These are phyloP conservation scores for Dimocarpus longan DNA, from an alignment of 345 rosid species.

Conservation along the genomic window DNA sequence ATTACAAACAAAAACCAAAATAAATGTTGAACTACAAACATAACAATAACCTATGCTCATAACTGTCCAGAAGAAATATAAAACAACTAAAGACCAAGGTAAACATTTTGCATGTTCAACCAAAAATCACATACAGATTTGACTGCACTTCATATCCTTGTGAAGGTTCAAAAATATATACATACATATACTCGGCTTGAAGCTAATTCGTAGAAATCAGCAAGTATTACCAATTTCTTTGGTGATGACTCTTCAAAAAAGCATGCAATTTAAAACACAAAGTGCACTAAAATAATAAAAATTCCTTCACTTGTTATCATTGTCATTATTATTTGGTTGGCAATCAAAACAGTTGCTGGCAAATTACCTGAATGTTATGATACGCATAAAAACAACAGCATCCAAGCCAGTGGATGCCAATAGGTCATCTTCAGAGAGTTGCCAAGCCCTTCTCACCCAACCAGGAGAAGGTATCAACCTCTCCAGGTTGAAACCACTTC, in stretches of 20 bases:
- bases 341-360: not conserved
- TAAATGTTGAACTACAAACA: slow-evolving; percentile 4
- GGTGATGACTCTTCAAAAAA: not conserved
- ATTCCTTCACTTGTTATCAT: not conserved
- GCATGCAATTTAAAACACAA: not conserved
- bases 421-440: slow-evolving; percentile 65
- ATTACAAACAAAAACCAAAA: slow-evolving; percentile 3
- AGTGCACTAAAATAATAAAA: not conserved
- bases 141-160: not conserved
- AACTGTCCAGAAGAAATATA: not conserved
- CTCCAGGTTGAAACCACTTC: slow-evolving; percentile 65
- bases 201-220: not conserved
- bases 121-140: not conserved
- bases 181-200: not conserved
- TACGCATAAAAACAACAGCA: slow-evolving; percentile 78
- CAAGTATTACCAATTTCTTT: slow-evolving; percentile 10
- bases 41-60: slow-evolving; percentile 6
- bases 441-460: slow-evolving; percentile 82
- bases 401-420: slow-evolving; percentile 74
- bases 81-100: not conserved
- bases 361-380: slow-evolving; percentile 76
- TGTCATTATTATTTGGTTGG: not conserved
- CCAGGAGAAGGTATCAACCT: slow-evolving; percentile 82
- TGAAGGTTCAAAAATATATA: not conserved
- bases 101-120: not conserved